Conservation (phyloP, 805 yeast genomes). For the Starmerella stigmatis region DNA sequence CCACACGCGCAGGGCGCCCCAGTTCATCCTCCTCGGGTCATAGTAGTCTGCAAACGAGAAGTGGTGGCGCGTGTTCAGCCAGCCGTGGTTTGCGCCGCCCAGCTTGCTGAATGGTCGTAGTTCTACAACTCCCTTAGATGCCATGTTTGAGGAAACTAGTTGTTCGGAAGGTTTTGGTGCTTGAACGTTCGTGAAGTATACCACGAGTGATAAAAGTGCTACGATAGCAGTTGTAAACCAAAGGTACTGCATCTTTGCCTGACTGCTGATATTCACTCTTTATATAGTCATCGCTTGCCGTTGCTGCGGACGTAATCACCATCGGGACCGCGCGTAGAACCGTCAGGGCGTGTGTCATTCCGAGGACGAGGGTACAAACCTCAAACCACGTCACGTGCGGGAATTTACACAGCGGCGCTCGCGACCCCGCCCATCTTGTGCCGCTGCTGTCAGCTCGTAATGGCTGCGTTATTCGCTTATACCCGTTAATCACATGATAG, state of each 20-base stretch:
- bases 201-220: not conserved
- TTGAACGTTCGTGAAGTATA: not conserved
- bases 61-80: slow-evolving; percentile 20
- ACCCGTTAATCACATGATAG: too few relatives aligned
- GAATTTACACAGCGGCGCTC: too few relatives aligned
- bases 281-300: not conserved
- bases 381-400: too few relatives aligned
- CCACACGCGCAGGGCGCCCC: slow-evolving; percentile 22
- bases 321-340: slow-evolving; percentile 1
- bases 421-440: too few relatives aligned
- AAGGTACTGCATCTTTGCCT: not conserved
- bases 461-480: too few relatives aligned
- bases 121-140: slow-evolving; percentile 5
- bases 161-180: not conserved
- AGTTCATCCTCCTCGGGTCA: slow-evolving; percentile 19
- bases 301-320: slow-evolving; percentile 6
- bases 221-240: slow-evolving; percentile 2
- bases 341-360: not conserved
- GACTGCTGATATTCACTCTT: not conserved
- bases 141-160: not conserved
- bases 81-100: slow-evolving; percentile 20
- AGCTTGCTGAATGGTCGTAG: slow-evolving; percentile 17
- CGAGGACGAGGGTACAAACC: too few relatives aligned
- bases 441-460: too few relatives aligned
- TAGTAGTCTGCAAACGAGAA: slow-evolving; percentile 20